Evolutionary conservation across 1,284 basidiomycete genomes (phyloP).

Genomic region (Athelia psychrophila): DNA sequence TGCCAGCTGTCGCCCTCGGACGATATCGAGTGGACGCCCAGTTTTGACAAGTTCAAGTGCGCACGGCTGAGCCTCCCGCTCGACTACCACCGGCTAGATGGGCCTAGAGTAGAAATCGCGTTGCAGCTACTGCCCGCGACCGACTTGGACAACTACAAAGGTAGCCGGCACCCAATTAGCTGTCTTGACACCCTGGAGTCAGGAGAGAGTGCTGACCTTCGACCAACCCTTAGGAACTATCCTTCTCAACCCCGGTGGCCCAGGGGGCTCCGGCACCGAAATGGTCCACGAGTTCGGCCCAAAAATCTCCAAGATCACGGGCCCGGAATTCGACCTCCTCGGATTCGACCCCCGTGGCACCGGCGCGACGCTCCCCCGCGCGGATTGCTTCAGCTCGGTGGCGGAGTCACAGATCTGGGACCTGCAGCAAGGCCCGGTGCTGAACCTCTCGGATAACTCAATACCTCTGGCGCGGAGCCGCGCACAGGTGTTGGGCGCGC

Average conservation of each 20-base stretch:
- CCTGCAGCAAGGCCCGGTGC: background rate
- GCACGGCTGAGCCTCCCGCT: background rate
- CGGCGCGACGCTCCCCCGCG: conserved; percentile 21
- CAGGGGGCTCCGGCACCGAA: background rate
- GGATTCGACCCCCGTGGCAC: conserved; percentile 44
- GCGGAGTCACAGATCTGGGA: background rate
- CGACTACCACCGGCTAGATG: background rate
- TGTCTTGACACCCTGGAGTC: background rate
- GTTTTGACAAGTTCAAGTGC: background rate
- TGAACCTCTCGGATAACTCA: background rate
- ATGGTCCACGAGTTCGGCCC: background rate
- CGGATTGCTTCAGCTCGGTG: background rate
- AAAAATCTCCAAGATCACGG: conserved; percentile 14
- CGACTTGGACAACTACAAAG: background rate
- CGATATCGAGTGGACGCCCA: background rate
- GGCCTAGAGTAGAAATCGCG: background rate
- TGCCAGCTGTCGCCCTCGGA: background rate
- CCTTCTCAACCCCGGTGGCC: background rate
- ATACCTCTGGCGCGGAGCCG: background rate
- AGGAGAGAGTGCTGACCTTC: background rate
- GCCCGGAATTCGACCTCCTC: conserved; percentile 35
- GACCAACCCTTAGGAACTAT: background rate
- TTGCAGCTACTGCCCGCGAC: background rate
- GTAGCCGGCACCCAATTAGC: background rate
- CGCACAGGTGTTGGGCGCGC: background rate